phyloP scores from a whole-genome alignment of 768 basidiomycete genomes.

The Naematelia aurantialba region DNA sequence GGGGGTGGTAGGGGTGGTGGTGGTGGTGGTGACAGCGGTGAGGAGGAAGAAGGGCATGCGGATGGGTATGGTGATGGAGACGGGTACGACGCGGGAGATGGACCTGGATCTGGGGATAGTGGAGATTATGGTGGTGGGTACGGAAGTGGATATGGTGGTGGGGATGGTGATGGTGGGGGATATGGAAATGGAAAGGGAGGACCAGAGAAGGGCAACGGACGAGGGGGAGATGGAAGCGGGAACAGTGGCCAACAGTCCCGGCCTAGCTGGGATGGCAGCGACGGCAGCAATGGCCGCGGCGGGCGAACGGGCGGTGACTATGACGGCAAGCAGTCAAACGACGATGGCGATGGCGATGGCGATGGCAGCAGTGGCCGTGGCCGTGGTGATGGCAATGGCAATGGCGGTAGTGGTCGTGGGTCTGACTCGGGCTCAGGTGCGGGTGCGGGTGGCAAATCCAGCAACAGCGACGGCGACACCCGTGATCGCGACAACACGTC shows the following conservation, averaged over 20 bases:
- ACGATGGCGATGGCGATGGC: constrained; percentile 4
- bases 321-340: background rate
- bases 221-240: background rate
- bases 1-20: background rate
- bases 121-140: constrained; percentile 5
- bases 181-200: background rate
- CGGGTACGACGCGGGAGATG: constrained; percentile 4
- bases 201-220: constrained; percentile 1
- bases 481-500: background rate
- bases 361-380: constrained; percentile 1
- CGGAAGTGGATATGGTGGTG: constrained; percentile 2
- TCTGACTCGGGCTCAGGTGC: too few species aligned
- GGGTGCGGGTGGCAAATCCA: background rate
- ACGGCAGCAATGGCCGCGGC: background rate
- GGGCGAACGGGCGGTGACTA: background rate
- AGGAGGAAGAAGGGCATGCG: constrained; percentile 1
- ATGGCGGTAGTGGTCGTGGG: background rate
- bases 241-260: too few species aligned
- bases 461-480: background rate
- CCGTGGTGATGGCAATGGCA: background rate
- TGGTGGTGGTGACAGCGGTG: background rate
- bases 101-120: background rate
- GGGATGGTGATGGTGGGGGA: background rate
- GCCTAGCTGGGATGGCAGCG: background rate
- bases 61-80: background rate